Conservation (phyloP, 1,139 yeast genomes). For the Debaryomyces coudertii region DNA sequence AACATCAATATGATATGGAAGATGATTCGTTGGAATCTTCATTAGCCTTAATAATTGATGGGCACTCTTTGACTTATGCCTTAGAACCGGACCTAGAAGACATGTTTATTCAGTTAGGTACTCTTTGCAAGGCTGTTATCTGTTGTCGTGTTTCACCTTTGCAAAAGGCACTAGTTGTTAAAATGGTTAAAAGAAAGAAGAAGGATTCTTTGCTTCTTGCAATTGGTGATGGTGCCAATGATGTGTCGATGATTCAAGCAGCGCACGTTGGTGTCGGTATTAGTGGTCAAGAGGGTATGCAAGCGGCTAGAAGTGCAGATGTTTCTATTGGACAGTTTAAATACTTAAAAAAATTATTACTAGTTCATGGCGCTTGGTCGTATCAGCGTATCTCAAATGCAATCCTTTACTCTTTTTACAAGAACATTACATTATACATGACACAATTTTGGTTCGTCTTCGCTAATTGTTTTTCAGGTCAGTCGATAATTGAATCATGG, state of each 20-base stretch:
- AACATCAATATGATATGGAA: conserved; percentile 69
- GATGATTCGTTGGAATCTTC: conserved; percentile 59
- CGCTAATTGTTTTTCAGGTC: conserved; percentile 90
- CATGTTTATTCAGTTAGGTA: conserved; percentile 75
- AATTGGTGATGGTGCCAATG: conserved; percentile 98
- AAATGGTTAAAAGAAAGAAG: conserved; percentile 65
- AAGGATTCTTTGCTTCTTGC: conserved; percentile 78
- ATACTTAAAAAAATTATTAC: conserved; percentile 73
- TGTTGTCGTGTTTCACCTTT: conserved; percentile 98
- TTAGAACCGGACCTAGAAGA: conserved; percentile 81
- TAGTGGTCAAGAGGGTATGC: conserved; percentile 99
- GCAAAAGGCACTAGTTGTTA: conserved; percentile 95
- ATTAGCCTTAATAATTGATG: conserved; percentile 90
- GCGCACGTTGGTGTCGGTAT: conserved; percentile 99
- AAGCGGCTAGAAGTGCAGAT: conserved; percentile 98
- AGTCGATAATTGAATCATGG: conserved; percentile 97
- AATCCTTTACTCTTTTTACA: conserved; percentile 91
- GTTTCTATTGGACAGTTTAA: conserved; percentile 95
- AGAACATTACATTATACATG: conserved; percentile 93
- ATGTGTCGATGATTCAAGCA: conserved; percentile 98
- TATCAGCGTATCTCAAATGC: conserved; percentile 93
- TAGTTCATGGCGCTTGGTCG: conserved; percentile 98
- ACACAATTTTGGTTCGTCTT: conserved; percentile 98
- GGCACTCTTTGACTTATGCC: conserved; percentile 85
- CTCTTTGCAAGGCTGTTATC: conserved; percentile 85